Conservation (phyloP, 78 protist genomes). For the Guillardia theta region DNA sequence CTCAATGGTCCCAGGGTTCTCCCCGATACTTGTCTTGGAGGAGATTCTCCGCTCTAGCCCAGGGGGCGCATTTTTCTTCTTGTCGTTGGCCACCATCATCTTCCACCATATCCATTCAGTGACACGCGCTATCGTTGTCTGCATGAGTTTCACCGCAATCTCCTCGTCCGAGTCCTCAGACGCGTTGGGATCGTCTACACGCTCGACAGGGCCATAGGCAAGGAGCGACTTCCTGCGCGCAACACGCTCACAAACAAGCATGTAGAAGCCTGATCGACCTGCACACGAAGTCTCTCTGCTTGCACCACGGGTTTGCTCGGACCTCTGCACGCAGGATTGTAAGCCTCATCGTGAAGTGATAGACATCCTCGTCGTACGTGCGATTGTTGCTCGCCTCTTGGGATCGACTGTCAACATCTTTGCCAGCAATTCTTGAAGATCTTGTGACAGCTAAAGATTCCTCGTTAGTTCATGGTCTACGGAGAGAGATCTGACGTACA, state of each 20-base stretch:
- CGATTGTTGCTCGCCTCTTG: not conserved
- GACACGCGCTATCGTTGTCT: too few relatives aligned
- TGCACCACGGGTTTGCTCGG: not conserved
- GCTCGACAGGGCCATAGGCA: not conserved
- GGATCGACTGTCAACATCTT: not conserved
- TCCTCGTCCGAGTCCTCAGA: not conserved
- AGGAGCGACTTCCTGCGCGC: too few relatives aligned
- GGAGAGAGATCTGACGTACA: not conserved
- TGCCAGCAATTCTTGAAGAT: not conserved
- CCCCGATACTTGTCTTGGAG: too few relatives aligned
- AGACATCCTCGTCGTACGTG: not conserved
- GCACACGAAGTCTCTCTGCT: not conserved
- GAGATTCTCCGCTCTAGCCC: not conserved
- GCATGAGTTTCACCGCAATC: not conserved
- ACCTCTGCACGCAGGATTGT: not conserved
- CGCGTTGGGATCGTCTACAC: not conserved
- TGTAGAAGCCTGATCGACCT: not conserved
- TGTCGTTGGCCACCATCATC: too few relatives aligned
- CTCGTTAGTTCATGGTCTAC: too few relatives aligned
- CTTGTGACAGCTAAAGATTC: too few relatives aligned
- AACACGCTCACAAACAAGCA: too few relatives aligned
- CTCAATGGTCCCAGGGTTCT: not conserved
- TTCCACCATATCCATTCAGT: too few relatives aligned
- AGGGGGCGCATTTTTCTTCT: too few relatives aligned
- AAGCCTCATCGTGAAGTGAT: not conserved